These are phyloP conservation scores for Globisporangium iwayamae DNA, from an alignment of 352 stramenopile genomes.

Conservation along the genomic window DNA sequence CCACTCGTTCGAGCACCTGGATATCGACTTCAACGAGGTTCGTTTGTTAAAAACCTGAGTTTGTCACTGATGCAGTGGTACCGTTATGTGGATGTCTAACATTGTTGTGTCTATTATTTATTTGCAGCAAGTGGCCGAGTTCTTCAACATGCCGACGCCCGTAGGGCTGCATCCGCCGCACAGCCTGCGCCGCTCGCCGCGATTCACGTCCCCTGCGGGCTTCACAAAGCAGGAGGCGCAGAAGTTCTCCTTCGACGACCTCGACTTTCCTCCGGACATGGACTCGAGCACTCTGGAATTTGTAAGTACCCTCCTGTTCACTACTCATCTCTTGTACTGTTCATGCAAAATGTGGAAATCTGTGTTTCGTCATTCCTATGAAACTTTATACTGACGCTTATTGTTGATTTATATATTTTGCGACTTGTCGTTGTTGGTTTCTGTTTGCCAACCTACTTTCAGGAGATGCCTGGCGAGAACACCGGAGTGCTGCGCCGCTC, in stretches of 20 bases:
- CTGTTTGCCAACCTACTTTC: background rate
- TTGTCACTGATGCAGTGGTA: background rate
- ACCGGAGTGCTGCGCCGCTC: constrained; percentile 61
- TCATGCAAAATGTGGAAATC: no score
- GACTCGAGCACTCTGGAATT: constrained; percentile 72
- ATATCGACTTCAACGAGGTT: constrained; percentile 86
- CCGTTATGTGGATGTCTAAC: background rate
- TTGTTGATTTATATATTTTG: background rate
- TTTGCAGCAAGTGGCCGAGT: constrained; percentile 71
- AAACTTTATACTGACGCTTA: background rate
- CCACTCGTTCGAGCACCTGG: constrained; percentile 78
- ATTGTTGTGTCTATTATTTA: background rate
- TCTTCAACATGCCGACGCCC: constrained; percentile 75
- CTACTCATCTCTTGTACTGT: no score
- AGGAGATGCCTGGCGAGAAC: constrained; percentile 73
- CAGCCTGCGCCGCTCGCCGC: constrained; percentile 69
- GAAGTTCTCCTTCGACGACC: constrained; percentile 85
- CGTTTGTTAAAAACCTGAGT: background rate
- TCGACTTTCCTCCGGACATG: constrained; percentile 74
- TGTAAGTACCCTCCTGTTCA: constrained; percentile 28
- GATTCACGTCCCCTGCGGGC: constrained; percentile 60
- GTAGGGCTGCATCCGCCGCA: constrained; percentile 56
- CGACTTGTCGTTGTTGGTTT: background rate
- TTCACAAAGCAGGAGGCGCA: constrained; percentile 70
- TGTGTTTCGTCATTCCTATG: background rate